phyloP scores from a whole-genome alignment of 306 rosid genomes.

The Biancaea sappan region DNA sequence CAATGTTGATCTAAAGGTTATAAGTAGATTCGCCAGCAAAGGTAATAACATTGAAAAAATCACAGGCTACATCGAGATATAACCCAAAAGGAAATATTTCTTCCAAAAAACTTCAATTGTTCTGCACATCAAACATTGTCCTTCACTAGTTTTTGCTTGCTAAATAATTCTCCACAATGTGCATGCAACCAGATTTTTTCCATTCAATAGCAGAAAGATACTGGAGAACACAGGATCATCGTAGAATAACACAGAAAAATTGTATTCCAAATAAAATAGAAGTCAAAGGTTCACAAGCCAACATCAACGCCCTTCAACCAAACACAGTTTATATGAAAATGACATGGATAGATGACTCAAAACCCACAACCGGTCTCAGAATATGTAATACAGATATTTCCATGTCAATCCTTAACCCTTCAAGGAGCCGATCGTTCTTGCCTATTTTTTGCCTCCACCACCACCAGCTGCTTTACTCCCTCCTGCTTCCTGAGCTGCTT shows the following conservation, averaged over 20 bases:
- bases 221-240: conserved; percentile 14
- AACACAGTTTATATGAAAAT: conserved; percentile 32
- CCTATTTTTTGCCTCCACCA: conserved; percentile 49
- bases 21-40: neutral
- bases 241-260: neutral
- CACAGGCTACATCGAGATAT: neutral
- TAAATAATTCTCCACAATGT: neutral
- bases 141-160: neutral
- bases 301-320: conserved; percentile 26
- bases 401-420: conserved; percentile 16
- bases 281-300: conserved; percentile 23
- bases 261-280: conserved; percentile 33
- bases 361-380: conserved; percentile 9
- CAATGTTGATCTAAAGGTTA: neutral
- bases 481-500: conserved; percentile 53
- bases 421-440: conserved; percentile 5
- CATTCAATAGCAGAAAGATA: conserved; percentile 2
- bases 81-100: neutral
- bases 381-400: conserved; percentile 18
- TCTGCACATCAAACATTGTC: neutral
- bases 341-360: neutral
- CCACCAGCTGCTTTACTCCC: conserved; percentile 47
- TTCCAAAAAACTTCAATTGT: neutral
- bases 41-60: neutral
- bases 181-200: neutral